These are phyloP conservation scores for Chaetoscypha palmicola DNA, from an alignment of 2,329 filamentous ascomycete species.

Conservation along the genomic window DNA sequence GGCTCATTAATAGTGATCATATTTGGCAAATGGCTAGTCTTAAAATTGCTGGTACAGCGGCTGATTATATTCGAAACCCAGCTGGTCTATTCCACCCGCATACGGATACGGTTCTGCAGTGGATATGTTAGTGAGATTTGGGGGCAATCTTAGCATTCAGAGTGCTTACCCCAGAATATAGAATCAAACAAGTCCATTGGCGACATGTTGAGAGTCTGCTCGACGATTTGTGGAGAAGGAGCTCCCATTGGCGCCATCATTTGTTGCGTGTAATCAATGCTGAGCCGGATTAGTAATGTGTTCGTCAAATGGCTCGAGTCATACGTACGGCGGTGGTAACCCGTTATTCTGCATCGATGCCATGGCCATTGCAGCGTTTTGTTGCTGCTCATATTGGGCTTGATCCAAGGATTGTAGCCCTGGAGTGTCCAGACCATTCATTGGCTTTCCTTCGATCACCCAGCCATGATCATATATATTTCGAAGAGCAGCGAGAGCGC, in stretches of 20 bases:
- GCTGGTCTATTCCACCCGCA: constrained; percentile 1
- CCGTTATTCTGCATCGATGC: constrained; percentile 56
- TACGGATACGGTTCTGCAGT: constrained; percentile 2
- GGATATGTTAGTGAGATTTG: background rate
- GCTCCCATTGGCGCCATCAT: constrained; percentile 31
- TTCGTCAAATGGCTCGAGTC: too few relatives aligned
- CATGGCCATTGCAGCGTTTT: constrained; percentile 56
- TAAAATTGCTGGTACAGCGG: constrained; percentile 5
- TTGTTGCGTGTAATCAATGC: constrained; percentile 34
- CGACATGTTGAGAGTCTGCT: constrained; percentile 53
- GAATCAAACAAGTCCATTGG: constrained; percentile 63
- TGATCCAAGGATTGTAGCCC: constrained; percentile 16
- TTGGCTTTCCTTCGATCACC: constrained; percentile 38
- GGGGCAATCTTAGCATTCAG: too few relatives aligned
- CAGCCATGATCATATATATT: constrained; percentile 62
- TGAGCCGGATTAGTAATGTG: constrained; percentile 8
- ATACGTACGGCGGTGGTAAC: constrained; percentile 29
- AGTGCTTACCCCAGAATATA: constrained; percentile 56
- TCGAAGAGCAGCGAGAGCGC: constrained; percentile 53
- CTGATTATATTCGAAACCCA: constrained; percentile 2
- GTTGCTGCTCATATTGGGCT: constrained; percentile 38
- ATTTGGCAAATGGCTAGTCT: background rate
- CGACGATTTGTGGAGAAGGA: constrained; percentile 40
- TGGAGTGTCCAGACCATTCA: constrained; percentile 10
- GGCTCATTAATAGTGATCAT: background rate